A percentile compares a stretch with the other conserved stretches of the same genome.
Evolutionary conservation across 441 rosid genomes (phyloP).

Genomic region (Melastoma candidum): DNA sequence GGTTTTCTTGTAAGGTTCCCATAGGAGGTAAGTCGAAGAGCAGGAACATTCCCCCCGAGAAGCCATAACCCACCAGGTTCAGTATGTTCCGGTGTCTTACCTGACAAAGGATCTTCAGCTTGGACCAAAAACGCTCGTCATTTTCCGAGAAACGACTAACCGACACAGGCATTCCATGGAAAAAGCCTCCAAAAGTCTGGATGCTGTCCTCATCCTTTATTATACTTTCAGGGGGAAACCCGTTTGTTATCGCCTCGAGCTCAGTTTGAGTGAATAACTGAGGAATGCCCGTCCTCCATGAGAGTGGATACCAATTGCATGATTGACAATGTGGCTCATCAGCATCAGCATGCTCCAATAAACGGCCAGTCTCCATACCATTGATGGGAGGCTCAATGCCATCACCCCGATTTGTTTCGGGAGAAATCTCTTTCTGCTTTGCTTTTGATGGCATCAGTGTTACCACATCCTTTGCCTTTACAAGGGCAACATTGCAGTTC

Average conservation of each 20-base stretch:
- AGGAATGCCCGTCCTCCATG: slow-evolving; percentile 36
- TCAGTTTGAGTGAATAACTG: slow-evolving; percentile 26
- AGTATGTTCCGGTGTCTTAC: slow-evolving; percentile 33
- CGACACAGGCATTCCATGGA: slow-evolving; percentile 26
- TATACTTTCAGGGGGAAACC: slow-evolving; percentile 19
- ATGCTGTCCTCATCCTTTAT: not conserved
- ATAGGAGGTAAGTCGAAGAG: slow-evolving; percentile 26
- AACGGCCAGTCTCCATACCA: not conserved
- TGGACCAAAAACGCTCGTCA: slow-evolving; percentile 34
- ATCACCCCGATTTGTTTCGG: not conserved
- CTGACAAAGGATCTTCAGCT: slow-evolving; percentile 29
- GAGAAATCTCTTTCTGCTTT: slow-evolving; percentile 7
- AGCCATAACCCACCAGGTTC: slow-evolving; percentile 42
- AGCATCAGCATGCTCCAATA: slow-evolving; percentile 11
- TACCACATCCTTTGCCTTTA: slow-evolving; percentile 39
- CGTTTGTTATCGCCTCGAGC: slow-evolving; percentile 28
- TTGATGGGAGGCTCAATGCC: not conserved
- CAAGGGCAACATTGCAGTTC: slow-evolving; percentile 37
- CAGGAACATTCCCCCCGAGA: slow-evolving; percentile 22
- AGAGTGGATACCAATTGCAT: slow-evolving; percentile 30
- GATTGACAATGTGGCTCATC: slow-evolving; percentile 7
- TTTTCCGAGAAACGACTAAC: slow-evolving; percentile 20
- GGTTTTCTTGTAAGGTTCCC: slow-evolving; percentile 25
- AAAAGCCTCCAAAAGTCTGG: slow-evolving; percentile 21
- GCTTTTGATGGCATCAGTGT: slow-evolving; percentile 32